A percentile compares a stretch with the other conserved stretches of the same genome.
Conservation (phyloP, 2,329 filamentous ascomycete genomes). For the Ilyonectria mors-panacis region DNA sequence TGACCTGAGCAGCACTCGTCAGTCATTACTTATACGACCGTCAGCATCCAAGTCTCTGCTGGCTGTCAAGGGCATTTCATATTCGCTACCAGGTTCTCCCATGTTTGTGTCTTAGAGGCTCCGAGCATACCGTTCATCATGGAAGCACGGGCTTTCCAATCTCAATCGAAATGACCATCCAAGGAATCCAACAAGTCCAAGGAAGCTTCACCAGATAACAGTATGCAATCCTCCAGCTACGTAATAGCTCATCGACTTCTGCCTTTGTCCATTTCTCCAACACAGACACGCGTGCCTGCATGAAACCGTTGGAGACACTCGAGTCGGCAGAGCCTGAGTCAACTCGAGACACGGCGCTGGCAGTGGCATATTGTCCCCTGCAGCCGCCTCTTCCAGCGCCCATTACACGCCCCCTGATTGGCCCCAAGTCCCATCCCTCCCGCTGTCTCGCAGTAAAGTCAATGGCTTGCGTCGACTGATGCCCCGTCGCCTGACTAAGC, state of each 20-base stretch:
- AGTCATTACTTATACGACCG: not conserved
- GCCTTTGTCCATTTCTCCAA: too few relatives aligned
- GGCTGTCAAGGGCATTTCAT: not conserved
- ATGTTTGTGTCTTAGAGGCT: not conserved
- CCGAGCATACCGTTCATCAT: not conserved
- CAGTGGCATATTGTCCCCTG: too few relatives aligned
- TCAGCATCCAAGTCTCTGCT: not conserved
- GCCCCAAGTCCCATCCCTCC: not conserved
- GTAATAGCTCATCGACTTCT: not conserved
- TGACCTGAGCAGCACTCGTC: not conserved
- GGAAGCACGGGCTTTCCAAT: slow-evolving; percentile 5
- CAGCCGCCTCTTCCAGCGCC: not conserved
- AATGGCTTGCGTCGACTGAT: not conserved
- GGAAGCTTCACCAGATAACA: not conserved
- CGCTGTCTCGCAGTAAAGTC: not conserved
- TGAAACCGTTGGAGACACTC: not conserved
- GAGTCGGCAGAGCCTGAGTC: too few relatives aligned
- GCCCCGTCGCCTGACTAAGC: slow-evolving; percentile 17
- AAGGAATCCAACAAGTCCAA: not conserved
- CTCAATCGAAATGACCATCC: not conserved
- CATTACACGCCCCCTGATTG: not conserved
- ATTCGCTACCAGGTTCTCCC: not conserved
- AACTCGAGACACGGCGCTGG: too few relatives aligned
- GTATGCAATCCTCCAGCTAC: not conserved
- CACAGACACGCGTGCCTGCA: not conserved